A percentile compares a stretch with the other conserved stretches of the same genome.
Evolutionary conservation across 1,284 basidiomycete genomes (phyloP).

Genomic region (Puccinia hordei): DNA sequence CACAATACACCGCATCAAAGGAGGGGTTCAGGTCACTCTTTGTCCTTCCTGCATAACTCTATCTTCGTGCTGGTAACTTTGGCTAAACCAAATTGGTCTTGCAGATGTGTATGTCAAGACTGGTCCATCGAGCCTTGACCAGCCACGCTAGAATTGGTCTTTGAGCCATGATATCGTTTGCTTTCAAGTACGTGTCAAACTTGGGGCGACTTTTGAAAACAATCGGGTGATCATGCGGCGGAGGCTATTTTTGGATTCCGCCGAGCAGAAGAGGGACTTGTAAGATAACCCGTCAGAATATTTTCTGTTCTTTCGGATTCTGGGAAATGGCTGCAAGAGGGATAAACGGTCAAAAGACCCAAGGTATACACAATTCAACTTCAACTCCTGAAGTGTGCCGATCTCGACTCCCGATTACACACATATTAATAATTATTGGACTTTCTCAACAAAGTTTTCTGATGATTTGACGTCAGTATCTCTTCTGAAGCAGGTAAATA

Average conservation of each 20-base stretch:
- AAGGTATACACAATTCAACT: background rate
- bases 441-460: background rate
- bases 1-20: too few relatives aligned
- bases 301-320: background rate
- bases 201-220: background rate
- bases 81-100: background rate
- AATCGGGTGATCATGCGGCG: background rate
- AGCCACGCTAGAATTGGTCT: background rate
- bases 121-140: too few relatives aligned
- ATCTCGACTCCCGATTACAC: background rate
- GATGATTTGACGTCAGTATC: background rate
- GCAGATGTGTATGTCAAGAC: background rate
- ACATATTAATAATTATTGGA: background rate
- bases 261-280: too few relatives aligned
- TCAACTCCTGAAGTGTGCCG: constrained; percentile 2
- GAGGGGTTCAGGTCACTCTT: too few relatives aligned
- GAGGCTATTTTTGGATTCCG: too few relatives aligned
- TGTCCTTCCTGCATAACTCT: too few relatives aligned
- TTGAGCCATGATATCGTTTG: constrained; percentile 4
- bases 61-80: too few relatives aligned
- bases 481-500: background rate
- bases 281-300: background rate
- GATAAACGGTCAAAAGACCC: background rate
- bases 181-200: background rate
- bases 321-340: background rate